Evolutionary conservation across 2,329 filamentous ascomycete species (phyloP), one percentile per base, ranked within the genome.

Genomic region (Rhinocladiella mackenziei): DNA sequence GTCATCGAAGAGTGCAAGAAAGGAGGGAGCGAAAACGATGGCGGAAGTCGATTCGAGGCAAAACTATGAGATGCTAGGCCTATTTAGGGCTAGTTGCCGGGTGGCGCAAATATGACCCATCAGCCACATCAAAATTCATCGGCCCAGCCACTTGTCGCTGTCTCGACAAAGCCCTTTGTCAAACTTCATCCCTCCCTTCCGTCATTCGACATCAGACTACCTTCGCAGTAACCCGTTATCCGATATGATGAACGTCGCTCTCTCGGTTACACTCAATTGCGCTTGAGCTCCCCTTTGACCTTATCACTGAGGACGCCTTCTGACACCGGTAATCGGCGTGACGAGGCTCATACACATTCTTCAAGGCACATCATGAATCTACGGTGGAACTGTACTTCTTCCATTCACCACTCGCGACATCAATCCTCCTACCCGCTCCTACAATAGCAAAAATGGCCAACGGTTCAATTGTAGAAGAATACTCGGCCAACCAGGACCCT

Each of bases 401-500:
- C 18, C 32, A 35, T 14, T 18, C 19, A 17, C n/a, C n/a, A n/a
- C n/a, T n/a, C n/a, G n/a, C n/a, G n/a, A n/a, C n/a, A n/a, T n/a
- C n/a, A n/a, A n/a, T n/a, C n/a, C n/a, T n/a, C n/a, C n/a, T n/a
- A n/a, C n/a, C n/a, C n/a, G n/a, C n/a, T 28, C 22, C 17, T 22
- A 4, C 25, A 14, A 10, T 11, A n/a, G 18, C 8, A 17, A 35
- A 5, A 13, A 37, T 37, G 34, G 34, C 34, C 20, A 19, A 28
- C 34, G 34, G 20, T 25, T 30, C 53, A 5, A 48, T 57, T 15
- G 55, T 57, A 22, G 40, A 56, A 35, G 55, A 57, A 36, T 57
- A 54, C 29, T 32, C 43, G 8, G 35, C 39, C 11, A 17, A 17
- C 2, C n/a, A 40, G 13, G 22, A 35, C n/a, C 1, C 18, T 14